phyloP scores from a whole-genome alignment of 2,329 filamentous ascomycete genomes.

The Nakataea oryzae region DNA sequence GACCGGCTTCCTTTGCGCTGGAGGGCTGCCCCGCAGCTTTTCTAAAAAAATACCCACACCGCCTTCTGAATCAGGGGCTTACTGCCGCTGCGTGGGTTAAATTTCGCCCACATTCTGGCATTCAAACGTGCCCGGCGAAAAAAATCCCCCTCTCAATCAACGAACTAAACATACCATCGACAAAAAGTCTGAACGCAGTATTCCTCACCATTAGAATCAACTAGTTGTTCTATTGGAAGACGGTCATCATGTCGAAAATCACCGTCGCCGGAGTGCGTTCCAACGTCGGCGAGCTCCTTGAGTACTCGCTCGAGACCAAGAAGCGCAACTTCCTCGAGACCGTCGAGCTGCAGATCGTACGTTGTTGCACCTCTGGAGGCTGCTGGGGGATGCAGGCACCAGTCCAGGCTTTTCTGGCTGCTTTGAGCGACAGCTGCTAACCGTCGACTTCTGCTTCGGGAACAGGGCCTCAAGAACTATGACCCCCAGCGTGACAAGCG shows the following conservation, averaged over 20 bases:
- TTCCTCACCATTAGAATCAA: constrained; percentile 17
- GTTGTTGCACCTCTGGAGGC: neutral
- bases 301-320: constrained; percentile 88
- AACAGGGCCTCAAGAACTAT: constrained; percentile 79
- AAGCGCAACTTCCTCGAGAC: constrained; percentile 96
- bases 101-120: neutral
- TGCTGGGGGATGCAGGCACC: neutral
- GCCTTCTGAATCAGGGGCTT: neutral
- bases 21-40: neutral
- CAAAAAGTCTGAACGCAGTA: constrained; percentile 10
- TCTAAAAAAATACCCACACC: constrained; percentile 6
- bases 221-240: constrained; percentile 40
- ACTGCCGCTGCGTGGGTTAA: neutral
- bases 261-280: constrained; percentile 76
- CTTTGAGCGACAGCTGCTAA: neutral
- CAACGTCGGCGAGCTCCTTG: constrained; percentile 87
- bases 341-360: constrained; percentile 50
- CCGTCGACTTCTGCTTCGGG: constrained; percentile 55
- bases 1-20: neutral
- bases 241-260: constrained; percentile 70
- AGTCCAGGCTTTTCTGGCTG: neutral
- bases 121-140: neutral
- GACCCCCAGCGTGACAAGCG: constrained; percentile 99
- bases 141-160: neutral
- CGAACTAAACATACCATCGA: neutral